Base-by-base conservation (phyloP, 2,329 filamentous ascomycete genomes). In the Trichoderma harzianum region DNA sequence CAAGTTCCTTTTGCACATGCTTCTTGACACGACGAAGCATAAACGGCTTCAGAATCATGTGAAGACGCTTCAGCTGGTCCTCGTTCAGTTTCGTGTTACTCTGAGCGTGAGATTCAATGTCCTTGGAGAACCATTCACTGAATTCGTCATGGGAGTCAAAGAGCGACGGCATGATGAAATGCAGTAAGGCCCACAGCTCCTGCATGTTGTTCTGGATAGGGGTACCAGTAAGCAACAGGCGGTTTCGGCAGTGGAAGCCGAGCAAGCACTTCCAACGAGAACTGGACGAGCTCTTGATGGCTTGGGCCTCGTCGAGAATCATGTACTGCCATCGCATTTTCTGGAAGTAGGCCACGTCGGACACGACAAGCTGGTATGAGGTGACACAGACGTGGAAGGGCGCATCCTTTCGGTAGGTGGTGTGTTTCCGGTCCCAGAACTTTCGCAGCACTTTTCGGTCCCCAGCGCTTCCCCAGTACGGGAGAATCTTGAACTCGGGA, bases 151-250 rank as follows among this genome's bases (percentile, higher is more conserved):
- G 93, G 0, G 92, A 95, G 81, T 96, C 96, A 82, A 99, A 99
- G 66, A 99, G 87, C 57, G 93, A 97, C n/a, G 96, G 96, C 96
- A 99, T 98, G 84, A 98, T 98, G 84, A 99, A 99, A 87, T 99
- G 96, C 24, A 99, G 87, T 75, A 99, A 84, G 34, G 96, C 96
- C 96, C 96, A 99, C 72, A 99, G 84, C 83, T 99, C 95, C 82
- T 98, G 96, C 96, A 99, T 99, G 86, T 98, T 99, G 85, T 99
- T 99, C 82, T 99, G 96, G 75, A 99, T 98, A 3, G 96, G 96
- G 0, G 96, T 99, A 84, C 96, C 96, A 0, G 96, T 99, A 24
- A 99, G 88, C 58, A 99, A 85, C 61, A 99, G 88, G 76, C 96
- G 90, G 82, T 98, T 99, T 73, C 96, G 92, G 83, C 95, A 98